A percentile compares a stretch with the other conserved stretches of the same genome.
Evolutionary conservation across 768 basidiomycete species (phyloP).

Genomic region (Pleurotus platypus): DNA sequence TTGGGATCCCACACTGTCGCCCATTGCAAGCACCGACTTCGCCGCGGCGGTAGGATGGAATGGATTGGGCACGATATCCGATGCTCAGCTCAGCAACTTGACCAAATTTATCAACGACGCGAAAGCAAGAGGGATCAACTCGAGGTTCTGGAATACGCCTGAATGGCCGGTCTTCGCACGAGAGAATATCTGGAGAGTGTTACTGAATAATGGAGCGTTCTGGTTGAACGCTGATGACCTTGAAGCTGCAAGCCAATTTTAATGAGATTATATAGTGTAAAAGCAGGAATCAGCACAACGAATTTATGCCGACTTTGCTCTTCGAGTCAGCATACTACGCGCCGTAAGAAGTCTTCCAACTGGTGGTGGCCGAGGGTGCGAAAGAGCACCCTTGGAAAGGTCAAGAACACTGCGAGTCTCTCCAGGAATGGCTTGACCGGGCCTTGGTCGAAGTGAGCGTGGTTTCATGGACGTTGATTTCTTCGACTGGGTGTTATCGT

Average conservation of each 20-base stretch:
- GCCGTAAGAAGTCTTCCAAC: conserved; percentile 22
- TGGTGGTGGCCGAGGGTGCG: conserved; percentile 13
- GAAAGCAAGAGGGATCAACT: conserved; percentile 37
- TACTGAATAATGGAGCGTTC: conserved; percentile 40
- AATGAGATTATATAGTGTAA: conserved; percentile 13
- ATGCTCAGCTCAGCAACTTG: conserved; percentile 34
- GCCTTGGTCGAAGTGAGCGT: conserved; percentile 30
- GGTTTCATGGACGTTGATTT: conserved; percentile 16
- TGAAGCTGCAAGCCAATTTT: conserved; percentile 33
- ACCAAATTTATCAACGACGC: conserved; percentile 38
- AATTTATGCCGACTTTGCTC: conserved; percentile 20
- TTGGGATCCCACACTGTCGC: conserved; percentile 39
- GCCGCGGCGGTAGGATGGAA: conserved; percentile 41
- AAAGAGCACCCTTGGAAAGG: conserved; percentile 6
- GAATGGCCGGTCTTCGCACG: conserved; percentile 43
- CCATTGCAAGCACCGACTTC: conserved; percentile 50
- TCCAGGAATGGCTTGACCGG: conserved; percentile 57
- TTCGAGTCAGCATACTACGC: conserved; percentile 28
- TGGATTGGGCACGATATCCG: conserved; percentile 39
- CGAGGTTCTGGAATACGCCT: conserved; percentile 53
- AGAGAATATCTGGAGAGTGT: conserved; percentile 38
- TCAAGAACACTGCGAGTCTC: conserved; percentile 36
- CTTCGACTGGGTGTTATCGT: conserved; percentile 40
- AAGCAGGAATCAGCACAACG: background rate
- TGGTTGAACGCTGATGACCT: conserved; percentile 54